These are phyloP conservation scores for Sporothrix inflata DNA, from an alignment of 2,329 filamentous ascomycete species.

Conservation along the genomic window DNA sequence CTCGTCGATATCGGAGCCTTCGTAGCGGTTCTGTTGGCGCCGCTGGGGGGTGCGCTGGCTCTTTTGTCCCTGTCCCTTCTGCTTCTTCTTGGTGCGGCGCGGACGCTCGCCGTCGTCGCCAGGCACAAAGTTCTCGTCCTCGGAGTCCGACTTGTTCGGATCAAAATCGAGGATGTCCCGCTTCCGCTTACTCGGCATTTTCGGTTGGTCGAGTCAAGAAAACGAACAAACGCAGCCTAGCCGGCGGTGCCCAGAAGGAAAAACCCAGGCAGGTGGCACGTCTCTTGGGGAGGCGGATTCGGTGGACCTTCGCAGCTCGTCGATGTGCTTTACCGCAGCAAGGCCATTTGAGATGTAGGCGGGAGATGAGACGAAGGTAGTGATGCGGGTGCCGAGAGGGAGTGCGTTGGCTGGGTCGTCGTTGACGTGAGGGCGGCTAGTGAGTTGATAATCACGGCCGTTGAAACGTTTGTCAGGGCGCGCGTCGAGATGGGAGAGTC, in stretches of 20 bases:
- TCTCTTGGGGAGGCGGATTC: neutral
- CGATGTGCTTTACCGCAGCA: conserved; percentile 15
- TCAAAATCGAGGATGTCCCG: conserved; percentile 62
- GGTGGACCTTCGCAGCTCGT: neutral
- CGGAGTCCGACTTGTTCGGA: conserved; percentile 67
- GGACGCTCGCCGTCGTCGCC: conserved; percentile 49
- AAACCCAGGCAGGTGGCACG: neutral
- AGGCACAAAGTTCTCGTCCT: conserved; percentile 69
- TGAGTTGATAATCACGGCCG: conserved; percentile 5
- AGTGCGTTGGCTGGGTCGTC: neutral
- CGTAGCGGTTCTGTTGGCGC: conserved; percentile 49
- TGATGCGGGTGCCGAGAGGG: neutral
- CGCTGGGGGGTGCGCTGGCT: conserved; percentile 31
- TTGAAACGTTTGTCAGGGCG: neutral
- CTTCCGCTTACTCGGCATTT: conserved; percentile 60
- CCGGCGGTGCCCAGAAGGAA: neutral
- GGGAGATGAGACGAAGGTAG: neutral
- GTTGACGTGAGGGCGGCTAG: neutral
- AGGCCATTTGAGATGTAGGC: conserved; percentile 17
- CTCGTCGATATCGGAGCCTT: conserved; percentile 65
- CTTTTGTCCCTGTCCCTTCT: conserved; percentile 40
- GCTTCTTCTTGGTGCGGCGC: conserved; percentile 46
- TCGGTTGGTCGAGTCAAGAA: conserved; percentile 29
- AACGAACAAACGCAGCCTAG: neutral
- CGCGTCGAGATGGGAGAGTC: neutral